A percentile compares a stretch with the other conserved stretches of the same genome.
Evolutionary conservation across 2,329 filamentous ascomycete genomes (phyloP).

Genomic region (Leptoxyphium fumago): DNA sequence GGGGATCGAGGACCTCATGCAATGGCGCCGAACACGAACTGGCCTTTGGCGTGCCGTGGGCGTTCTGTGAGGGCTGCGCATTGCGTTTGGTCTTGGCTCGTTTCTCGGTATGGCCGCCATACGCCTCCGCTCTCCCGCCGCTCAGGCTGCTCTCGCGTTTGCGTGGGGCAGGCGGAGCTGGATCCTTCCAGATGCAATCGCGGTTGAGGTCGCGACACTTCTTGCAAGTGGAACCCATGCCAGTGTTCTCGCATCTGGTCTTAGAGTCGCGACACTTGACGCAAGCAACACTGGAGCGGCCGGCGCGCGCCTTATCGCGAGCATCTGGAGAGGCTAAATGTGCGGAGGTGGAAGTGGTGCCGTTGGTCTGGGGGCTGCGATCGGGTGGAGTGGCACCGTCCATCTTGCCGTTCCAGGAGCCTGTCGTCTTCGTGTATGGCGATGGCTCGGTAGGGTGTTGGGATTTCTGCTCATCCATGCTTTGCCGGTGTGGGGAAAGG

Average conservation of each 20-base stretch:
- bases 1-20: constrained; percentile 40
- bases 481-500: too few relatives aligned
- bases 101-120: background rate
- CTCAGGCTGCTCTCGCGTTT: constrained; percentile 14
- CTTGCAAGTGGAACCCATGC: constrained; percentile 56
- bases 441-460: too few relatives aligned
- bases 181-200: constrained; percentile 57
- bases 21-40: background rate
- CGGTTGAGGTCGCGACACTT: constrained; percentile 58
- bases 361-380: background rate
- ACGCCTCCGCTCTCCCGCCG: constrained; percentile 4
- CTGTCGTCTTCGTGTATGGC: too few relatives aligned
- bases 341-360: background rate
- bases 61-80: constrained; percentile 8
- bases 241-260: constrained; percentile 74
- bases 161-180: constrained; percentile 23
- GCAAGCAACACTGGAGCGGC: constrained; percentile 46
- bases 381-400: background rate
- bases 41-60: background rate
- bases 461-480: too few relatives aligned
- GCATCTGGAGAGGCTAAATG: background rate
- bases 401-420: background rate
- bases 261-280: constrained; percentile 63
- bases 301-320: background rate
- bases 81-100: background rate